Conservation (phyloP, 108 stramenopile species). For the Cyclotella distinguenda region DNA sequence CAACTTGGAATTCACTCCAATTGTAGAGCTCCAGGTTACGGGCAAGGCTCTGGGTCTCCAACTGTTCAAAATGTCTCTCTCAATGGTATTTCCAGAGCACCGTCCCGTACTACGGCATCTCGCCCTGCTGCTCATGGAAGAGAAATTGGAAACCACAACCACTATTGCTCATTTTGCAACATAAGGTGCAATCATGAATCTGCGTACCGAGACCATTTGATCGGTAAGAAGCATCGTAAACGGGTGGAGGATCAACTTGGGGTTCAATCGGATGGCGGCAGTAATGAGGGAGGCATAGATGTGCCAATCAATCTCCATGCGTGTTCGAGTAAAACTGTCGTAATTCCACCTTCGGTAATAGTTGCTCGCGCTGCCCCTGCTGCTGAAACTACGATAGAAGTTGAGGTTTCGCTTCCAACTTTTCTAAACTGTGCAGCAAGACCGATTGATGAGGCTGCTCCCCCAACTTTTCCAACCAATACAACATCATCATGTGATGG, state of each 20-base stretch:
- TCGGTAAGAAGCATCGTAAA: slow-evolving; percentile 26
- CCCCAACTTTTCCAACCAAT: too few species aligned
- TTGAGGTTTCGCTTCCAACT: too few species aligned
- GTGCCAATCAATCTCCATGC: background rate
- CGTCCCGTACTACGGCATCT: background rate
- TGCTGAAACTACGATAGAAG: too few species aligned
- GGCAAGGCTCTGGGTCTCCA: background rate
- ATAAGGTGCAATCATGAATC: slow-evolving; percentile 8
- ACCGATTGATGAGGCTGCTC: too few species aligned
- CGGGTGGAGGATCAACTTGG: slow-evolving; percentile 1
- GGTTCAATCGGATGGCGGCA: background rate
- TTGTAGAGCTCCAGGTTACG: background rate
- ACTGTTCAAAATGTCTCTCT: background rate
- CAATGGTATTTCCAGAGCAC: too few species aligned
- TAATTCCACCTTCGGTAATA: too few species aligned
- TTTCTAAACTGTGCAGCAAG: too few species aligned
- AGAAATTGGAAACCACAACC: background rate
- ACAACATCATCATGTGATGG: background rate
- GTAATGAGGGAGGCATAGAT: background rate
- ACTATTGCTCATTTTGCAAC: slow-evolving; percentile 12
- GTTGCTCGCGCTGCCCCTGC: too few species aligned
- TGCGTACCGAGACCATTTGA: slow-evolving; percentile 11
- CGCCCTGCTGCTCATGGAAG: background rate
- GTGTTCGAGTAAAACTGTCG: too few species aligned
- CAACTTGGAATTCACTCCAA: background rate